Evolutionary conservation across 1,284 basidiomycete genomes (phyloP).

Genomic region (Irpex sp.): DNA sequence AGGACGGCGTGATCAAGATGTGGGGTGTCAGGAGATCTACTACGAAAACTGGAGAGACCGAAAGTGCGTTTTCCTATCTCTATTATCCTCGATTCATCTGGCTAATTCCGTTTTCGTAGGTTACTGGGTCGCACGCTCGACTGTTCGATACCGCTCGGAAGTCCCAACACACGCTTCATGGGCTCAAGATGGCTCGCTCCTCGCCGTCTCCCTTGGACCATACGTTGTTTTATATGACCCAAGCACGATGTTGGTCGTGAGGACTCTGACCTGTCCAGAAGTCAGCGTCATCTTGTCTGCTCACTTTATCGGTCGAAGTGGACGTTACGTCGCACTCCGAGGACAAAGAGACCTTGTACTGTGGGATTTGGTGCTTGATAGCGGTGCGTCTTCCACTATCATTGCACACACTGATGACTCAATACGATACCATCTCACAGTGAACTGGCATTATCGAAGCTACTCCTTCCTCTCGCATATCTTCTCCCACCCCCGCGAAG

Average conservation of each 20-base stretch:
- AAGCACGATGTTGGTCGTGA: conserved; percentile 59
- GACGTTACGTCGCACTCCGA: conserved; percentile 59
- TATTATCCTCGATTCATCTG: neutral
- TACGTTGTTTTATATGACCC: conserved; percentile 82
- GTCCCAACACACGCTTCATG: conserved; percentile 68
- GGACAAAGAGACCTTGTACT: conserved; percentile 55
- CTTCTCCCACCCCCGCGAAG: conserved; percentile 51
- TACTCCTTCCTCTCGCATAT: conserved; percentile 37
- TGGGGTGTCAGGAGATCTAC: conserved; percentile 58
- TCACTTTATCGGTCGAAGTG: conserved; percentile 63
- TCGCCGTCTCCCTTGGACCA: conserved; percentile 71
- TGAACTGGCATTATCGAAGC: conserved; percentile 54
- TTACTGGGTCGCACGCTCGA: conserved; percentile 76
- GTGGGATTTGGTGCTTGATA: conserved; percentile 80
- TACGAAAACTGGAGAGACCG: conserved; percentile 38
- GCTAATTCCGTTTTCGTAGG: conserved; percentile 37
- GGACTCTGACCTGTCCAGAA: conserved; percentile 60
- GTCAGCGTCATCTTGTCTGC: conserved; percentile 41
- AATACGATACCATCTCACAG: conserved; percentile 29
- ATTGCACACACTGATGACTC: neutral
- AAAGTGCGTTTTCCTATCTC: conserved; percentile 38
- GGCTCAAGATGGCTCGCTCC: conserved; percentile 84
- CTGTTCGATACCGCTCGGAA: conserved; percentile 66
- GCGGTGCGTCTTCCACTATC: conserved; percentile 42
- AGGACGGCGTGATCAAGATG: conserved; percentile 66